A percentile compares a stretch with the other conserved stretches of the same genome.
Conservation (phyloP, 208 protist genomes). For the Trypanosoma brucei region DNA sequence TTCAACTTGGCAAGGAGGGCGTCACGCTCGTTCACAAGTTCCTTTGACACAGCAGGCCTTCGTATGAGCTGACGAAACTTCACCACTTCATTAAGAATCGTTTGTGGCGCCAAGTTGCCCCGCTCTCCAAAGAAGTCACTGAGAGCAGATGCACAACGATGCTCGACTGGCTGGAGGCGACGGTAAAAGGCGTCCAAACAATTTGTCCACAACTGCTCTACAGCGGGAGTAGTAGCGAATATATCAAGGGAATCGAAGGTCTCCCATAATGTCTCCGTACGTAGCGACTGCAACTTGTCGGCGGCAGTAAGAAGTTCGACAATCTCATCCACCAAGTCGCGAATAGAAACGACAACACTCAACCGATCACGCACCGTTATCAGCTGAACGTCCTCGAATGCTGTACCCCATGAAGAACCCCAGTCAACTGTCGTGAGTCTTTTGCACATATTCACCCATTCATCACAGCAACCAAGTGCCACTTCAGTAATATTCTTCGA, state of each 20-base stretch:
- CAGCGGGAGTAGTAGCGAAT: conserved; percentile 45
- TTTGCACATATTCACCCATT: conserved; percentile 68
- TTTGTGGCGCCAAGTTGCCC: conserved; percentile 71
- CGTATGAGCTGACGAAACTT: conserved; percentile 81
- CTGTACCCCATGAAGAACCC: conserved; percentile 44
- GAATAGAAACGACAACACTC: conserved; percentile 39
- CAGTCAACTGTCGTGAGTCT: conserved; percentile 85
- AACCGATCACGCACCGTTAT: conserved; percentile 50
- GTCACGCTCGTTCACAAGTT: conserved; percentile 83
- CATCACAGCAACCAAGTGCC: conserved; percentile 61
- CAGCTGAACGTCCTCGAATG: conserved; percentile 63
- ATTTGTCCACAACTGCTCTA: conserved; percentile 61
- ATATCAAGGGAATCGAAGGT: conserved; percentile 65
- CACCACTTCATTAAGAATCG: conserved; percentile 79
- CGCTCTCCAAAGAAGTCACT: conserved; percentile 68
- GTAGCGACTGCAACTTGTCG: conserved; percentile 42
- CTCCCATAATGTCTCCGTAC: conserved; percentile 76
- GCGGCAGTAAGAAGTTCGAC: conserved; percentile 47
- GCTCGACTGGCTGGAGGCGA: conserved; percentile 79
- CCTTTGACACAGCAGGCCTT: conserved; percentile 79
- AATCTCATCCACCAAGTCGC: conserved; percentile 71
- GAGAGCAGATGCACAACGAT: conserved; percentile 71
- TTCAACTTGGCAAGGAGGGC: conserved; percentile 83
- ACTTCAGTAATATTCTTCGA: conserved; percentile 52
- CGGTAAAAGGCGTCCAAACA: conserved; percentile 71